These are phyloP conservation scores for Trebouxia sp. DNA, from an alignment of 139 green algal genomes.

Conservation along the genomic window DNA sequence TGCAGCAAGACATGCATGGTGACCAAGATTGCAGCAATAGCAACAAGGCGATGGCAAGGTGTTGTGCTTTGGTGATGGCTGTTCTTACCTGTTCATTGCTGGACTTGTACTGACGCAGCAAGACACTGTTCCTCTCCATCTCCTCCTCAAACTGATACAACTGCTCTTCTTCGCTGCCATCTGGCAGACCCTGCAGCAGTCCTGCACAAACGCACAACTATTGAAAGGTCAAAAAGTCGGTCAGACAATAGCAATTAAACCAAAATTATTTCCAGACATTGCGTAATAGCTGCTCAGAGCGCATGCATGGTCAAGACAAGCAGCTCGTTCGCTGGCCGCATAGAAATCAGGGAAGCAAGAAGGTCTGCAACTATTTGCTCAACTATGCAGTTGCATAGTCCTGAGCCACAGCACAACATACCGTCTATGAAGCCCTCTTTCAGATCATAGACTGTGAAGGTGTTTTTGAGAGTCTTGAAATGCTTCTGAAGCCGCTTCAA, in stretches of 20 bases:
- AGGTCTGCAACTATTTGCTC: too few relatives aligned
- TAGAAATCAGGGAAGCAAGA: too few relatives aligned
- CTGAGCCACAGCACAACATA: neutral
- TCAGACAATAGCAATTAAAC: neutral
- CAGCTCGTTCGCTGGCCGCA: neutral
- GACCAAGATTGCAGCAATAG: too few relatives aligned
- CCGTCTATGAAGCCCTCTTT: conserved; percentile 58
- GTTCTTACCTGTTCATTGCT: conserved; percentile 1
- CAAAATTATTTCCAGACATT: neutral
- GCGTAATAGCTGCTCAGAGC: neutral
- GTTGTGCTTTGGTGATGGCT: too few relatives aligned
- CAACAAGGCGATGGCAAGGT: too few relatives aligned
- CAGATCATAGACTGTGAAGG: conserved; percentile 56
- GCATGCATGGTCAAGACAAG: neutral
- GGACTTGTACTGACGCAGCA: conserved; percentile 15
- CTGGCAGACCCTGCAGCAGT: conserved; percentile 4
- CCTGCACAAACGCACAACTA: neutral
- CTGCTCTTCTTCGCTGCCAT: conserved; percentile 18
- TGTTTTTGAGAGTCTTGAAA: conserved; percentile 62
- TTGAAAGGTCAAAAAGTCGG: neutral
- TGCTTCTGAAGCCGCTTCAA: conserved; percentile 48
- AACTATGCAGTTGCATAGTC: neutral
- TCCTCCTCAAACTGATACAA: conserved; percentile 17
- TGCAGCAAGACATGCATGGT: neutral
- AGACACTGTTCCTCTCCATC: conserved; percentile 16